Evolutionary conservation across 2,329 filamentous ascomycete genomes (phyloP).

Genomic region (Emergomyces orientalis): DNA sequence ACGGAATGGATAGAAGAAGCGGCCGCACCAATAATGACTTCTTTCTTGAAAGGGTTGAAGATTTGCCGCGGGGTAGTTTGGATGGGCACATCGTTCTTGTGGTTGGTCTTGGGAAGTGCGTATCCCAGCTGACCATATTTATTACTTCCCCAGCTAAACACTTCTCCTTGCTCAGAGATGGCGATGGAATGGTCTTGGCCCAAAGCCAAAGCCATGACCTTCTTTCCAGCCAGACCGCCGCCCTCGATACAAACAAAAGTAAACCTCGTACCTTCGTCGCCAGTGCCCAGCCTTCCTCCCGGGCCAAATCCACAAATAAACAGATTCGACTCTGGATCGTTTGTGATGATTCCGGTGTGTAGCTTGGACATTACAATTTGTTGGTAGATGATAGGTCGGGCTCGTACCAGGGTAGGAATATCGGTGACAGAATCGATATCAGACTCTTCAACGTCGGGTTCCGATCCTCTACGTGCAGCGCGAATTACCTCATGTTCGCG

Average conservation of each 20-base stretch:
- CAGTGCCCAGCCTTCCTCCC: slow-evolving; percentile 78
- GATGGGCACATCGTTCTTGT: slow-evolving; percentile 72
- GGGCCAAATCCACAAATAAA: slow-evolving; percentile 89
- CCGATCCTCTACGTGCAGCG: slow-evolving; percentile 25
- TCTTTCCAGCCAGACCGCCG: slow-evolving; percentile 62
- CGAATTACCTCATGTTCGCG: slow-evolving; percentile 49
- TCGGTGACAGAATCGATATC: slow-evolving; percentile 39
- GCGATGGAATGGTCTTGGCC: slow-evolving; percentile 89
- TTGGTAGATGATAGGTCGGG: slow-evolving; percentile 63
- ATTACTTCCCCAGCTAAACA: slow-evolving; percentile 93
- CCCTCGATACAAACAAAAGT: slow-evolving; percentile 73
- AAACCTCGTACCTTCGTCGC: slow-evolving; percentile 83
- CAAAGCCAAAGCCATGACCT: slow-evolving; percentile 66
- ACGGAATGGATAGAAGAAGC: slow-evolving; percentile 89
- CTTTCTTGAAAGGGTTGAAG: slow-evolving; percentile 83
- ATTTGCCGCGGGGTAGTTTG: slow-evolving; percentile 77
- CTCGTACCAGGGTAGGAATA: slow-evolving; percentile 63
- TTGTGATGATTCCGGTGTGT: slow-evolving; percentile 79
- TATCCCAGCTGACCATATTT: slow-evolving; percentile 80
- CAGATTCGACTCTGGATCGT: slow-evolving; percentile 78
- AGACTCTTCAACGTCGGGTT: slow-evolving; percentile 13
- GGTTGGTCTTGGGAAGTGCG: slow-evolving; percentile 51
- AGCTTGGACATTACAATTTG: slow-evolving; percentile 85
- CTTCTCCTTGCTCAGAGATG: slow-evolving; percentile 72
- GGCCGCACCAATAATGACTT: slow-evolving; percentile 68